Base-by-base conservation (phyloP, 164 flowering plant species). In the Annona cherimola region DNA sequence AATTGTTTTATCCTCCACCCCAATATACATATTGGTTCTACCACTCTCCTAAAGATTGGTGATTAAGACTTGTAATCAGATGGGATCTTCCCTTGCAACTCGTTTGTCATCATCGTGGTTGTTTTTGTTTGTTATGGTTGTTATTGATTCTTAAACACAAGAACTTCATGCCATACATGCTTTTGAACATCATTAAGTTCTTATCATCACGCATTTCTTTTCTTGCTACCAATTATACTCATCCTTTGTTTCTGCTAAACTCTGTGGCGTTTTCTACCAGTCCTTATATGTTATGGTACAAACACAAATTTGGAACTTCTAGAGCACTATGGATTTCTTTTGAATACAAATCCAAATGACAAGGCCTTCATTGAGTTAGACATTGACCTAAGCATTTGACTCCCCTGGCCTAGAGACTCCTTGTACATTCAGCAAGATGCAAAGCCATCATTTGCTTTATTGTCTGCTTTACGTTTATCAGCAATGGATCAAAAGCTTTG, bases 291-390 rank as follows among this genome's bases (percentile, higher is more conserved):
- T 77, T 96, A 93, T 76, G 98, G 98, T 62, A 85, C 87, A 64
- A 93, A 96, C 79, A 91, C 92, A 62, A 93, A 96, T 76, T 73
- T 93, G 80, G 98, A 96, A 83, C 96, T 96, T 79, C 97, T 96
- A 61, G 95, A 96, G 77, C 91, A 96, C 76, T 96, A 95, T 71
- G 99, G 99, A 3, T 96, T 96, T 85, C 77, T 91, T 75, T 74
- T 93, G 14, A 69, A 83, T 46, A 76, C 74, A 16, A 96, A 96
- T 75, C 90, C 90, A 72, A 93, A 87, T 72, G 96, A 93, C 81
- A 96, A 90, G 80, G 86, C 81, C 42, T 88, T 84, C 73, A 84
- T 91, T 61, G 79, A 84, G 50, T 83, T 93, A 69, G 88, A 81
- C 69, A 76, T 83, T 54, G 83, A 78, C 40, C 77, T 86, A n/a